Base-by-base conservation (phyloP, 2,329 filamentous ascomycete species). In the Seiridium unicorne region DNA sequence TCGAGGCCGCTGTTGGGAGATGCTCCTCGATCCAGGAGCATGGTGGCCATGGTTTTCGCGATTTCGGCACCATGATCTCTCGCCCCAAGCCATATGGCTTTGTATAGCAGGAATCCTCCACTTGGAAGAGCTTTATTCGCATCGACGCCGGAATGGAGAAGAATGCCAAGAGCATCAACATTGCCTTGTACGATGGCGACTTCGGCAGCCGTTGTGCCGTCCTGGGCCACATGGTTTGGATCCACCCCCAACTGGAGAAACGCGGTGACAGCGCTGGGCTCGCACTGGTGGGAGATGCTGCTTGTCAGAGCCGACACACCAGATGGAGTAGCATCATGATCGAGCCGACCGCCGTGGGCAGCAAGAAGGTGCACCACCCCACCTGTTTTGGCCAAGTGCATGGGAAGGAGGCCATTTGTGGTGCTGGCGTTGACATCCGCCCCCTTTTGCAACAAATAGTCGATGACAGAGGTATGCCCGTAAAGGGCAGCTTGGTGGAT, bases 341-440 rank as follows among this genome's bases (percentile, higher is more conserved):
- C 26, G 34, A 53, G 34, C 1, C 49, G 49, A 11, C 49, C 49
- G 49, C 49, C 34, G 31, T 31, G 49, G 34, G 3, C 49, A 53
- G 49, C 49, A 53, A 53, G 49, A 35, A 53, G 49, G 34, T 53
- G 49, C 11, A 38, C 49, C 49, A 53, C 49, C 49, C 36, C 49
- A 53, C 49, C 49, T 38, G 49, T 53, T 32, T 38, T 53, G n/a
- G 49, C 49, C 49, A 53, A 35, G 34, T 53, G 49, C 49, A 53
- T 53, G 49, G 49, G 49, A 53, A 53, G 49, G 49, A 53, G 34
- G 49, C 49, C 49, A 35, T 53, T 35, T n/a, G 34, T 53, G 10
- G 49, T 53, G 34, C 49, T 53, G 49, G 49, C 55, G 59, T 64
- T 64, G 59, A 62, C 65, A 62, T 63, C 60, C 63, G 57, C 65